phyloP scores from a whole-genome alignment of 345 rosid genomes.

The Salix udensis region DNA sequence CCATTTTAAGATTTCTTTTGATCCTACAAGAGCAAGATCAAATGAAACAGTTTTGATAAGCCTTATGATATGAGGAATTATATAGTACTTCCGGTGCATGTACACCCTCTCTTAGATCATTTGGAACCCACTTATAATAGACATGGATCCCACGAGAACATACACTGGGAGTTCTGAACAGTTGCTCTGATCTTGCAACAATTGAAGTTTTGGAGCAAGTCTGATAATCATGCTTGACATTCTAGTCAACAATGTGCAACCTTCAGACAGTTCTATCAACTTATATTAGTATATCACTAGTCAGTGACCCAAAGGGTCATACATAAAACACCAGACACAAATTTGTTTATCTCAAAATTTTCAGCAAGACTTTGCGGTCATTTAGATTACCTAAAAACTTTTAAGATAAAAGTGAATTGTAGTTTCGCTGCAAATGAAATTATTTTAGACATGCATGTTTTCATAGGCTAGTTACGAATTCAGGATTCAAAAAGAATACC shows the following conservation, averaged over 20 bases:
- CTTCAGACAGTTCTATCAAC: neutral
- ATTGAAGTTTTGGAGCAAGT: neutral
- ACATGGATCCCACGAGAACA: neutral
- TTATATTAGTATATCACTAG: neutral
- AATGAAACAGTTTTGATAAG: neutral
- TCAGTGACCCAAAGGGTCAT: neutral
- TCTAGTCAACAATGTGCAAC: neutral
- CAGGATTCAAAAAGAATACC: slow-evolving; percentile 38
- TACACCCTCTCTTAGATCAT: neutral
- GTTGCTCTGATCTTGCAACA: neutral
- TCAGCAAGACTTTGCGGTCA: neutral
- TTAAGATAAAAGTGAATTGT: neutral
- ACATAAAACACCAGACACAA: neutral
- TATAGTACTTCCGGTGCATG: neutral
- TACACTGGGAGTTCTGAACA: neutral
- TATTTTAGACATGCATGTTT: neutral
- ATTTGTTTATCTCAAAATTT: neutral
- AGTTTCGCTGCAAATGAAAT: neutral
- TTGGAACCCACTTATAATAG: neutral
- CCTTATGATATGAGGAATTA: neutral
- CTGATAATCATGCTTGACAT: neutral
- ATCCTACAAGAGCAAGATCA: neutral
- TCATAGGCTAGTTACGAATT: neutral
- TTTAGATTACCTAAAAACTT: neutral
- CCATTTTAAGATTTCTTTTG: neutral